Evolutionary conservation across 805 yeast species (phyloP), one percentile per base, ranked within the genome.

Genomic region (Candida berthetii): DNA sequence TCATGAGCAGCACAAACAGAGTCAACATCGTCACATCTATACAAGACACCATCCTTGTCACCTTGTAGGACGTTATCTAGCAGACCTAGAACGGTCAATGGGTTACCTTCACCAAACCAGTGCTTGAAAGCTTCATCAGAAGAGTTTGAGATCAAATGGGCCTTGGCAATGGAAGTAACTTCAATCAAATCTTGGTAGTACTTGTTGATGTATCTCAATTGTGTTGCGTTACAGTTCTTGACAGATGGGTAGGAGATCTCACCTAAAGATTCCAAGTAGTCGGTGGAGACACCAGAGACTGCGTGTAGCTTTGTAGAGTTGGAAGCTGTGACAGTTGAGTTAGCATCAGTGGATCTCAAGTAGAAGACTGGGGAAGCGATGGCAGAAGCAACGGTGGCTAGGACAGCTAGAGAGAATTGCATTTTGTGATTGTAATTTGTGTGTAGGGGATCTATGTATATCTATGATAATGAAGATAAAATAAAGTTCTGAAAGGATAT

Each of bases 1-100:
- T 50, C 47, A 34, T 58, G 39, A 7, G 31, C 33, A 18, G 38
- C 38, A 51, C 68, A 64, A 32, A 47, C 40, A 16, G 61, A 63
- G 40, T 62, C 66, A 14, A 52, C 41, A 42, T 63, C 65, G 44
- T 64, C 69, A 53, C 68, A 64, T 33, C 68, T 50, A 46, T 58
- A 55, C 3, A 61, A 41, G 14, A 54, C 45, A 15, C 54, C 56
- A 17, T 49, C 48, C 39, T 63, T 62, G 14, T 57, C 47, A 15
- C 59, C 55, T 38, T 53, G 52, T 17, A 57, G 53, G 22, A 61
- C 39, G 20, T 48, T 46, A 15, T 61, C 65, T 35, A 53, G 48
- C 19, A 50, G 43, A 24, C 69, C 68, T 31, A 62, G 38, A 13
- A 64, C 67, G 15, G 57, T 54, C 22, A 53, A 56, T 20, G 58